phyloP scores from a whole-genome alignment of 495 filamentous ascomycete species.

The Penicillium lagena region DNA sequence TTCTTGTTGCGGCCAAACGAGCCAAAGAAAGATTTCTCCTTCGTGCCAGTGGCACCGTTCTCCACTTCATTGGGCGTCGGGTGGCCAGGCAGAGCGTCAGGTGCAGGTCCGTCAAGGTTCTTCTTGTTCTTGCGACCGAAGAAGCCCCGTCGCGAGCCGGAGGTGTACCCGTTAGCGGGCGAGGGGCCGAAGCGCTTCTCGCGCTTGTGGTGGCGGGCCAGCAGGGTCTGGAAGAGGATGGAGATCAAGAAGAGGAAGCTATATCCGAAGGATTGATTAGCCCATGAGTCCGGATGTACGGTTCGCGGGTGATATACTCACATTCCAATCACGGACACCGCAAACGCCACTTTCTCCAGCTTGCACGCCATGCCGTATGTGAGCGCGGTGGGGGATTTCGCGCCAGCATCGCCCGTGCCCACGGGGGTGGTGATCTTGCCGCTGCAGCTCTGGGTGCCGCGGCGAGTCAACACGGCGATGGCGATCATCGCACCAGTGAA shows the following conservation, averaged over 20 bases:
- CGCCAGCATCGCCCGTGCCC: conserved; percentile 51
- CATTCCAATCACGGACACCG: conserved; percentile 71
- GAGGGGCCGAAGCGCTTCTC: conserved; percentile 76
- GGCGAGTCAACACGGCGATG: conserved; percentile 62
- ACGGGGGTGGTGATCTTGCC: conserved; percentile 61
- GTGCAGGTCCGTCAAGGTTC: conserved; percentile 24
- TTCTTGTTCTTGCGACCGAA: conserved; percentile 48
- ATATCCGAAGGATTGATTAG: too few relatives aligned
- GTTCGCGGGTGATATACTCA: conserved; percentile 39
- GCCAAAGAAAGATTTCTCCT: conserved; percentile 22
- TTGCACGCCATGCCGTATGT: conserved; percentile 55
- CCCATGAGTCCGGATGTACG: not conserved
- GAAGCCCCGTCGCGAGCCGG: conserved; percentile 47
- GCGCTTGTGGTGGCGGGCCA: conserved; percentile 65
- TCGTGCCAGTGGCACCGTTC: conserved; percentile 12
- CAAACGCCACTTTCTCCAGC: conserved; percentile 66
- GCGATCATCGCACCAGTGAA: conserved; percentile 80
- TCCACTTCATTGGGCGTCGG: conserved; percentile 34
- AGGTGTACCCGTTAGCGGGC: conserved; percentile 72
- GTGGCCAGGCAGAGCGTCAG: conserved; percentile 27
- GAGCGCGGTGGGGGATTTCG: conserved; percentile 21
- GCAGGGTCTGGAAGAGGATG: conserved; percentile 53
- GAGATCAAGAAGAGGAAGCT: conserved; percentile 66
- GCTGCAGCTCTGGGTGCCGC: conserved; percentile 55
- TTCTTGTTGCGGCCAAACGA: conserved; percentile 22